phyloP scores from a whole-genome alignment of 2,329 filamentous ascomycete genomes.

The Teratosphaeria nubilosa region DNA sequence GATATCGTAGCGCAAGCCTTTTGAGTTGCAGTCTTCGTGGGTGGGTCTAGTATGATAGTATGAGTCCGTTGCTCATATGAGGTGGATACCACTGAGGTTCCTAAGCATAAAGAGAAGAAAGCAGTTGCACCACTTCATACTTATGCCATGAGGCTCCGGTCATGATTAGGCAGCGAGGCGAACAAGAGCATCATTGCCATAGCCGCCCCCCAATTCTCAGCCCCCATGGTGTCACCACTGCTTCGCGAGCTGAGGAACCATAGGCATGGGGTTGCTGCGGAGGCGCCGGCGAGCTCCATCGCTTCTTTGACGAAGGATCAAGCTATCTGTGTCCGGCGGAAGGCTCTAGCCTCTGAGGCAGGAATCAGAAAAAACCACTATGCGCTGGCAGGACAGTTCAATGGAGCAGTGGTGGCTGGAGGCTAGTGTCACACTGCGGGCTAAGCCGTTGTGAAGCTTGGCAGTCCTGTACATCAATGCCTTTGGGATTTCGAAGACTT shows the following conservation, averaged over 20 bases:
- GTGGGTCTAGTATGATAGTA: neutral
- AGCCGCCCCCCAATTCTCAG: neutral
- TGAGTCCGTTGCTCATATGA: neutral
- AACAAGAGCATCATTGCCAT: neutral
- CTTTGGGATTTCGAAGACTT: neutral
- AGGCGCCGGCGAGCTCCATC: neutral
- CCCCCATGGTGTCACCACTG: neutral
- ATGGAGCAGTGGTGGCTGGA: neutral
- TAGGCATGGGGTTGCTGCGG: neutral
- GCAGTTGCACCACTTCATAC: neutral
- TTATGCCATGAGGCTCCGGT: neutral
- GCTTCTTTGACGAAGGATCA: too few species aligned
- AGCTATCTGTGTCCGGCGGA: neutral
- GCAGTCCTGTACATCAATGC: neutral
- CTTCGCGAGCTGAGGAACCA: neutral
- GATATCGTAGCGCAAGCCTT: neutral
- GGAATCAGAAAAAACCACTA: neutral
- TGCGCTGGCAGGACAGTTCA: neutral
- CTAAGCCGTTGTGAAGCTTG: neutral
- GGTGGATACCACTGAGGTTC: neutral
- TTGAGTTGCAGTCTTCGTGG: neutral
- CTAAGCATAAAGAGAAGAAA: neutral
- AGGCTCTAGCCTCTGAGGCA: neutral
- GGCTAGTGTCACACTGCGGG: neutral
- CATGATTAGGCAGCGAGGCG: neutral